Evolutionary conservation across 1,284 basidiomycete species (phyloP), one percentile per base, ranked within the genome.

Genomic region (Naganishia liquefaciens): DNA sequence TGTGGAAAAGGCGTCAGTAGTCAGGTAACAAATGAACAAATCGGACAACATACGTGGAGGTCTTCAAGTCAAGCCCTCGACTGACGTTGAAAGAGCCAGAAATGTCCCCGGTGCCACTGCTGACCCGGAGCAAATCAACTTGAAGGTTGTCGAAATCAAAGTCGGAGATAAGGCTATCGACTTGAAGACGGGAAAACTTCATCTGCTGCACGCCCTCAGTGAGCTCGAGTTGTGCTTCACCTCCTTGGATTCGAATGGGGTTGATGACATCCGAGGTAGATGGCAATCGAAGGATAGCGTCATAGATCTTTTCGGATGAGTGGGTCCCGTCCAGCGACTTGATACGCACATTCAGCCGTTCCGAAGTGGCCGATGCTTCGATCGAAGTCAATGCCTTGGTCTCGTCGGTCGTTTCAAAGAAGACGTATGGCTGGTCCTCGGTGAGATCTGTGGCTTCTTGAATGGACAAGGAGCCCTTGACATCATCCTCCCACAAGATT

Each of bases 81-180:
- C 58, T 64, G 54, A 70, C 69, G 52, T 70, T 68, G 69, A 68
- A 70, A 2, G 64, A 53, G 27, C 69, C 69, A 10, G 50, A 39
- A 33, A 70, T 68, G 42, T 54, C 63, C 11, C 69, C 66, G n/a
- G 65, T 65, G 10, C 49, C 63, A 10, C 49, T 52, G 49, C 19
- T 58, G 9, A 65, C 21, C 19, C 49, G 39, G 28, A 54, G 46
- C n/a, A 43, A 25, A 21, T 23, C 39, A 3, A 42, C 63, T 5
- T 55, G 50, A n/a, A 58, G 49, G 7, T 25, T 47, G 25, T 50
- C 39, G 19, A 54, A 21, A 5, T 64, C 37, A 54, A 64, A 55
- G 15, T 39, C 62, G 37, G 25, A 40, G 30, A 47, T 4, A 2
- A 43, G 37, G n/a, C 33, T 64, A 9, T 64, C 54, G 44, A 64